These are phyloP conservation scores for Tilletiaria anomala DNA, from an alignment of 1,284 basidiomycete species.

Conservation along the genomic window DNA sequence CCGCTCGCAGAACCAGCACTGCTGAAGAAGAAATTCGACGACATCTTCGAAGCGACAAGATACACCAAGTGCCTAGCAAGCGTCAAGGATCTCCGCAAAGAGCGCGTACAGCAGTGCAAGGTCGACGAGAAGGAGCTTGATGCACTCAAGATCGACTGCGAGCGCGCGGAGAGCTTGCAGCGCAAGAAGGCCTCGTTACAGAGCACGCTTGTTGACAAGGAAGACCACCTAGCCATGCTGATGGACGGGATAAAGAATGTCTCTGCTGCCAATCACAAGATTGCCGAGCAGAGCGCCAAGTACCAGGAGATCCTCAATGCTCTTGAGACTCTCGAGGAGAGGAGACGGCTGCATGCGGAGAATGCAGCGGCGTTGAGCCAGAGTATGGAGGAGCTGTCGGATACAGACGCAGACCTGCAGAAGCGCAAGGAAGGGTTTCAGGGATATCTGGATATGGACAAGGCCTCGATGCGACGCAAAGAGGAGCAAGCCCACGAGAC, in stretches of 20 bases:
- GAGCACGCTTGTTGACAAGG: slow-evolving; percentile 18
- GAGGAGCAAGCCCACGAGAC: no score
- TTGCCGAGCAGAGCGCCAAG: slow-evolving; percentile 66
- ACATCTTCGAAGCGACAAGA: slow-evolving; percentile 90
- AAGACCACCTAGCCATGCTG: slow-evolving; percentile 19
- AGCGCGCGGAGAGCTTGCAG: slow-evolving; percentile 56
- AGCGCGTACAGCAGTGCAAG: slow-evolving; percentile 76
- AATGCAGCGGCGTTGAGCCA: neutral
- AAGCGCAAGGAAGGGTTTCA: slow-evolving; percentile 59
- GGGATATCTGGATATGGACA: slow-evolving; percentile 49
- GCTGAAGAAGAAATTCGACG: slow-evolving; percentile 96
- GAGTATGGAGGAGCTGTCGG: slow-evolving; percentile 42
- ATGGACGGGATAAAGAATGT: slow-evolving; percentile 43
- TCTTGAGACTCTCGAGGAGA: slow-evolving; percentile 55
- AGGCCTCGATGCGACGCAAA: no score
- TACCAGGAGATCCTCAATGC: slow-evolving; percentile 70
- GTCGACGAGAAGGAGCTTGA: slow-evolving; percentile 78
- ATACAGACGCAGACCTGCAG: slow-evolving; percentile 61
- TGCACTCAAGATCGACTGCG: slow-evolving; percentile 66
- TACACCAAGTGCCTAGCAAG: slow-evolving; percentile 82
- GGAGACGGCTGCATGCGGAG: slow-evolving; percentile 53
- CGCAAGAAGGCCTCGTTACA: slow-evolving; percentile 16
- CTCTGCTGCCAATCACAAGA: slow-evolving; percentile 72
- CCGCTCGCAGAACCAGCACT: slow-evolving; percentile 78
- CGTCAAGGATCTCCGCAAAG: slow-evolving; percentile 65